Conservation (phyloP, 768 basidiomycete genomes). For the Udeniomyces megalosporus region DNA sequence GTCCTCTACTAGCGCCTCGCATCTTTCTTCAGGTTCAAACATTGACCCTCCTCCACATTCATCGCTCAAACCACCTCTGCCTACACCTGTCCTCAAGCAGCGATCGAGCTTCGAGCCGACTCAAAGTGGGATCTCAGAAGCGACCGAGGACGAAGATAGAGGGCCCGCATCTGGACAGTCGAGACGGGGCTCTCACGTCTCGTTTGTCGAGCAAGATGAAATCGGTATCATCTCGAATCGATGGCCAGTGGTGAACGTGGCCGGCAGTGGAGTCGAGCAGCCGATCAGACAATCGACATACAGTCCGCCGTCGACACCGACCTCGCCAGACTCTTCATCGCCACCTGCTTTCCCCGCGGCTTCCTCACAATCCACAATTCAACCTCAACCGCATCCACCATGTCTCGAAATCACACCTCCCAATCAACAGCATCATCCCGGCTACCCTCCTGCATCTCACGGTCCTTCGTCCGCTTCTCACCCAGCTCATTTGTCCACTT, state of each 20-base stretch:
- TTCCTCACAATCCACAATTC: not conserved
- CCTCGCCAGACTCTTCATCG: not conserved
- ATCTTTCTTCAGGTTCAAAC: too few relatives aligned
- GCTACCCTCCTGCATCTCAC: too few relatives aligned
- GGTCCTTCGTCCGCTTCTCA: too few relatives aligned
- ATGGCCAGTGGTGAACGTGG: not conserved
- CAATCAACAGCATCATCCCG: not conserved
- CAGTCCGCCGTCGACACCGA: not conserved
- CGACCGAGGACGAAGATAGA: too few relatives aligned
- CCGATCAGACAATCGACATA: too few relatives aligned
- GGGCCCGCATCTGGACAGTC: not conserved
- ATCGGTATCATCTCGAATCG: not conserved
- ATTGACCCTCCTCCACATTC: too few relatives aligned
- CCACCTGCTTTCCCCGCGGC: not conserved
- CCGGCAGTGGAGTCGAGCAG: too few relatives aligned
- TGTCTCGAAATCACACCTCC: not conserved
- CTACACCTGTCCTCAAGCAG: constrained; percentile 2
- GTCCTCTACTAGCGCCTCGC: too few relatives aligned
- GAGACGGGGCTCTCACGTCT: constrained; percentile 9
- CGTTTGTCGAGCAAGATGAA: constrained; percentile 1
- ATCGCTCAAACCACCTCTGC: not conserved
- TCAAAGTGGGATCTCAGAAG: too few relatives aligned
- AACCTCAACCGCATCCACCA: not conserved
- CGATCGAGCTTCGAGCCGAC: not conserved
- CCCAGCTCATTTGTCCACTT: too few relatives aligned